Conservation (phyloP, 768 basidiomycete genomes). For the Rhizopogon vinicolor region DNA sequence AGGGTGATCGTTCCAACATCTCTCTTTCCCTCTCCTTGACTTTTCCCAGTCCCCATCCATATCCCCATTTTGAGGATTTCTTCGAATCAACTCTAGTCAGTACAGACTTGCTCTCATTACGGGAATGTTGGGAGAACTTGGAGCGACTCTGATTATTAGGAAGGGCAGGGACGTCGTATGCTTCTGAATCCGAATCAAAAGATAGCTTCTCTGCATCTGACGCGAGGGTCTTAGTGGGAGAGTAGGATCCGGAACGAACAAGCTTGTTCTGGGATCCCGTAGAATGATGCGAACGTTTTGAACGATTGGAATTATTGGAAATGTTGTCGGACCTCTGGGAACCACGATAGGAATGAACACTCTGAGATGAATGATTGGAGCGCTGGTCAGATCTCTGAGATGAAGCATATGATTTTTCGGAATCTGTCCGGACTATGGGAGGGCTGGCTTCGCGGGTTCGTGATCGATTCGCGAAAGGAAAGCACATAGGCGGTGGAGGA, state of each 20-base stretch:
- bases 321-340: conserved; percentile 15
- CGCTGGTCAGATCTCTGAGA: conserved; percentile 27
- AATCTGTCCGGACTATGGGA: conserved; percentile 25
- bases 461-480: conserved; percentile 42
- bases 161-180: conserved; percentile 38
- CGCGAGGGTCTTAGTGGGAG: conserved; percentile 36
- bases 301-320: conserved; percentile 4
- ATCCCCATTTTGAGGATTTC: conserved; percentile 59
- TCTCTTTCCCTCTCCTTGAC: conserved; percentile 40
- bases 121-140: conserved; percentile 40
- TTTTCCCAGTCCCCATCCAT: conserved; percentile 65
- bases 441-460: conserved; percentile 25
- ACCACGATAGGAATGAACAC: conserved; percentile 6
- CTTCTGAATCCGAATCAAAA: conserved; percentile 59
- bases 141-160: conserved; percentile 34
- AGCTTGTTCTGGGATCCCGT: conserved; percentile 14
- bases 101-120: conserved; percentile 30
- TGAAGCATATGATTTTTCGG: conserved; percentile 42
- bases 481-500: conserved; percentile 50
- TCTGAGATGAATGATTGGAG: conserved; percentile 20
- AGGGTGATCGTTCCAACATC: conserved; percentile 26
- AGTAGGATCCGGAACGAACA: conserved; percentile 38
- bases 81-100: conserved; percentile 55
- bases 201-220: conserved; percentile 44
- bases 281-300: conserved; percentile 18